A percentile compares a stretch with the other conserved stretches of the same genome.
These are phyloP conservation scores for Ligustrum vulgare DNA, from an alignment of 257 asterid species.

Conservation along the genomic window DNA sequence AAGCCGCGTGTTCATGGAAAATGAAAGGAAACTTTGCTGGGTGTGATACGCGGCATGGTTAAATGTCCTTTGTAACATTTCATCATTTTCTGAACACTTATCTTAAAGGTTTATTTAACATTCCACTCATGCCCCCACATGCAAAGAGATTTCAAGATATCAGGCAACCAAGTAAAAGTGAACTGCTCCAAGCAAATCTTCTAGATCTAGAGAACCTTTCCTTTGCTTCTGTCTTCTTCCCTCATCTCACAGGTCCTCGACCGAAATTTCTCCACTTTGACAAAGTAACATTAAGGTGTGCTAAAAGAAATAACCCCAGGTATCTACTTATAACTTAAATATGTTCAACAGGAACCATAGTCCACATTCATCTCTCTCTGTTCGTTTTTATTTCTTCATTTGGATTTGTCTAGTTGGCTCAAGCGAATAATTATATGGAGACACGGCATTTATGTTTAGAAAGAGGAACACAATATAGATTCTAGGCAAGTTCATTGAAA, in stretches of 20 bases:
- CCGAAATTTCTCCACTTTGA: constrained; percentile 2
- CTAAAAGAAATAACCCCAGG: background rate
- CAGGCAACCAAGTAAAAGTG: constrained; percentile 9
- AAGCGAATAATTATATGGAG: background rate
- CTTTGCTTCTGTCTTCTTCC: background rate
- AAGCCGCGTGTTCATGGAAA: background rate
- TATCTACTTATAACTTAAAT: background rate
- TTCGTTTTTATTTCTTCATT: background rate
- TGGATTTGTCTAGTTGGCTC: background rate
- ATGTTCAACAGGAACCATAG: background rate
- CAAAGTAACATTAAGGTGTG: background rate
- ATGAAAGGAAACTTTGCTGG: background rate
- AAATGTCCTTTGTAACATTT: background rate
- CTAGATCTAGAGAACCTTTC: background rate
- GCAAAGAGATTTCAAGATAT: constrained; percentile 9
- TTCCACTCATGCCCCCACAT: constrained; percentile 2
- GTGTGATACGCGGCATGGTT: background rate
- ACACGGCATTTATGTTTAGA: background rate
- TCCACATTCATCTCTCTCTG: background rate
- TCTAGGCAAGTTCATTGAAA: too few species aligned
- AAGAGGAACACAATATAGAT: too few species aligned
- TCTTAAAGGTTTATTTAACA: background rate
- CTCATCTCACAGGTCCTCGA: background rate
- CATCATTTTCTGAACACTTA: background rate
- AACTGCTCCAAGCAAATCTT: background rate